A percentile compares a stretch with the other conserved stretches of the same genome.
phyloP scores from a whole-genome alignment of 257 asterid species.

The Solanum arcanum region DNA sequence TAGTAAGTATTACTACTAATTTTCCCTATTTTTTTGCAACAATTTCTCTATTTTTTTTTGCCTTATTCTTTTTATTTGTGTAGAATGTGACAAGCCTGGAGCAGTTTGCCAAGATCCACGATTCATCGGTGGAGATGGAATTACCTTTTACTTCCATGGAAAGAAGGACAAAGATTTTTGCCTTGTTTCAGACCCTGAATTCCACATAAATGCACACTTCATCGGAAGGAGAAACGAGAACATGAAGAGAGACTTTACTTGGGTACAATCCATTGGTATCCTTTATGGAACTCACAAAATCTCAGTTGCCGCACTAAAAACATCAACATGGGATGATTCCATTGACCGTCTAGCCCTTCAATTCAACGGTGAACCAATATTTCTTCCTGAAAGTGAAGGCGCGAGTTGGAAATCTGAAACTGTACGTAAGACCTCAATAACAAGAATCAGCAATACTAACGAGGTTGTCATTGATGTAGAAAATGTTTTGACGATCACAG shows the following conservation, averaged over 20 bases:
- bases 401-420: neutral
- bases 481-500: neutral
- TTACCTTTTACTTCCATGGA: neutral
- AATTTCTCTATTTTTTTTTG: neutral
- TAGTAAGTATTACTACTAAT: neutral
- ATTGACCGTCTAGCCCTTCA: neutral
- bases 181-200: neutral
- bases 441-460: neutral
- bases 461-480: neutral
- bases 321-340: neutral
- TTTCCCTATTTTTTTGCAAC: neutral
- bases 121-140: neutral
- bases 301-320: neutral
- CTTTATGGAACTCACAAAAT: neutral
- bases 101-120: constrained; percentile 1
- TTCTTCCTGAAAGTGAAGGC: neutral
- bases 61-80: neutral
- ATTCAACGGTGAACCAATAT: neutral
- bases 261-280: neutral
- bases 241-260: neutral
- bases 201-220: neutral
- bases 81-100: constrained; percentile 1
- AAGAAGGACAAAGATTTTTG: neutral
- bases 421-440: neutral
- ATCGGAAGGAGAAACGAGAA: neutral